Conservation (phyloP, 2,329 filamentous ascomycete species). For the Acrodontium crateriforme region DNA sequence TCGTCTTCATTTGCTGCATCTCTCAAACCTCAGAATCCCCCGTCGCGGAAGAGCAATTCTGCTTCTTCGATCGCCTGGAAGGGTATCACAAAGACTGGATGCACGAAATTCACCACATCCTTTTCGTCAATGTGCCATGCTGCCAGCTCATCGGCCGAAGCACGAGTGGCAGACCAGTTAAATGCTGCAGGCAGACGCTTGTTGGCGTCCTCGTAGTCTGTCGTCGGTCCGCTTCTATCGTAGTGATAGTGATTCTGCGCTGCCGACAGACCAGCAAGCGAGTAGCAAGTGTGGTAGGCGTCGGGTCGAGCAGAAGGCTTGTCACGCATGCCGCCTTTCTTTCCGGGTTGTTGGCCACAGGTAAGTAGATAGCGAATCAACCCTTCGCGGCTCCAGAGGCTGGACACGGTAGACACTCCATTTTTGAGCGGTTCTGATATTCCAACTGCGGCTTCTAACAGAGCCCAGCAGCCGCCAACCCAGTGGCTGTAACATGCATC, state of each 20-base stretch:
- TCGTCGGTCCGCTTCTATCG: conserved; percentile 11
- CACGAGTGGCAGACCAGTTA: conserved; percentile 34
- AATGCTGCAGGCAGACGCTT: conserved; percentile 22
- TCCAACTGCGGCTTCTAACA: conserved; percentile 67
- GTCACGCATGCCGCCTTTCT: conserved; percentile 72
- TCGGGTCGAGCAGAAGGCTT: conserved; percentile 87
- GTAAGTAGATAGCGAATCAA: conserved; percentile 78
- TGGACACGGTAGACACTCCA: not conserved
- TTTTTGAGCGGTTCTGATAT: conserved; percentile 14
- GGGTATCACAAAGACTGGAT: conserved; percentile 78
- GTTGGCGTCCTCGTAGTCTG: conserved; percentile 4
- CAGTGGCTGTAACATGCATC: conserved; percentile 98
- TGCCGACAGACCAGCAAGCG: conserved; percentile 70
- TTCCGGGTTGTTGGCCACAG: conserved; percentile 61
- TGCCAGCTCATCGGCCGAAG: conserved; percentile 37
- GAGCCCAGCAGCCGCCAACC: conserved; percentile 88
- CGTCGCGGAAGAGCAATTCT: too few species aligned
- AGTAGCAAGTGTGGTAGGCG: conserved; percentile 88
- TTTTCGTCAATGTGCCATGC: conserved; percentile 49
- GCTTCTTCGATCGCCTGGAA: too few species aligned
- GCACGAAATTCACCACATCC: conserved; percentile 56
- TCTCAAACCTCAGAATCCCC: too few species aligned
- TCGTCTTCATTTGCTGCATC: too few species aligned
- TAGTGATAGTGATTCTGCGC: conserved; percentile 54
- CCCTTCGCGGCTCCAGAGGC: conserved; percentile 67